Evolutionary conservation across 768 basidiomycete genomes (phyloP).

Genomic region (Suillus sp.): DNA sequence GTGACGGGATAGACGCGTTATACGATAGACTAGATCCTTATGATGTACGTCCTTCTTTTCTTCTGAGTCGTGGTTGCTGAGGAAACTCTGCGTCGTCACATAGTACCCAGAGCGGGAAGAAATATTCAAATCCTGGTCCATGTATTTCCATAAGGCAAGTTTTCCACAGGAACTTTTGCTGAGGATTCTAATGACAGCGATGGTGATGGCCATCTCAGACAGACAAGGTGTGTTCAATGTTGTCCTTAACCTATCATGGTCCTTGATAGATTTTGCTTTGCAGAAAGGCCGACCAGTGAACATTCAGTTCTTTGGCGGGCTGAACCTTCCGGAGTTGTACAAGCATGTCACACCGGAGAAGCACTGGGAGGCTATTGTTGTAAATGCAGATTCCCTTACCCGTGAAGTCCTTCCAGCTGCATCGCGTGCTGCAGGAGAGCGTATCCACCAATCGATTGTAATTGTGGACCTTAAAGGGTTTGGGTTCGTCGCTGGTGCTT

Average conservation of each 20-base stretch:
- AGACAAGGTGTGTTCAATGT: slow-evolving; percentile 55
- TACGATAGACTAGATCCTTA: slow-evolving; percentile 67
- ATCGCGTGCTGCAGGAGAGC: slow-evolving; percentile 52
- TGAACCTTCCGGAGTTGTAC: slow-evolving; percentile 60
- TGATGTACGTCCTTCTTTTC: slow-evolving; percentile 50
- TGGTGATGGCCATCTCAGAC: slow-evolving; percentile 40
- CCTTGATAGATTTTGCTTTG: neutral
- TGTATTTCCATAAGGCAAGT: slow-evolving; percentile 75
- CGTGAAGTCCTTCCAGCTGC: slow-evolving; percentile 72
- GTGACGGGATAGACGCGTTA: slow-evolving; percentile 65
- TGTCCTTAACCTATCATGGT: neutral
- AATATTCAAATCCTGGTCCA: slow-evolving; percentile 76
- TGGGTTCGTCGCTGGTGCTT: slow-evolving; percentile 43
- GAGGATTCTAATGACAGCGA: neutral
- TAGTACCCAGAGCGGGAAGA: slow-evolving; percentile 72
- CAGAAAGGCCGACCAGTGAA: slow-evolving; percentile 75
- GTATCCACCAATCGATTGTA: slow-evolving; percentile 55
- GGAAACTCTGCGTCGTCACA: slow-evolving; percentile 3
- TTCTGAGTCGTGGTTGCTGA: neutral
- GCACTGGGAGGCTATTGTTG: slow-evolving; percentile 64
- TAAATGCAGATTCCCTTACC: slow-evolving; percentile 63
- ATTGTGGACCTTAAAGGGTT: slow-evolving; percentile 75
- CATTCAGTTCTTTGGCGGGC: slow-evolving; percentile 61
- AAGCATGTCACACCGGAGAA: slow-evolving; percentile 57
- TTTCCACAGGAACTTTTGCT: neutral